phyloP scores from a whole-genome alignment of 2,329 filamentous ascomycete species.

The Fusarium papillatum region DNA sequence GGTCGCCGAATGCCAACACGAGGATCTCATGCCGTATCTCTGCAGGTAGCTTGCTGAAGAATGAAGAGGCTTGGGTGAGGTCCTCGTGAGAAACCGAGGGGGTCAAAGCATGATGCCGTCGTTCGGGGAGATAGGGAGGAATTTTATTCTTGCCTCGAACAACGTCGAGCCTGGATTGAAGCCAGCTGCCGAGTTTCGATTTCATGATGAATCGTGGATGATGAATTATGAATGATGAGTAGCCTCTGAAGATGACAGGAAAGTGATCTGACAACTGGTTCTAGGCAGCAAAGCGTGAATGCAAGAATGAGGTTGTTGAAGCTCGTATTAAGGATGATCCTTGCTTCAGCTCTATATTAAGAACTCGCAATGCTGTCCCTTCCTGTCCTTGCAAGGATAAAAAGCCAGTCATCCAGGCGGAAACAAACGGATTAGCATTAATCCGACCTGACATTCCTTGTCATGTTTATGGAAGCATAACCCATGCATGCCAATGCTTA shows the following conservation, averaged over 20 bases:
- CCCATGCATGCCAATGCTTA: neutral
- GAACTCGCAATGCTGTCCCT: neutral
- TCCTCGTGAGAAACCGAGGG: neutral
- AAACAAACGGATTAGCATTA: neutral
- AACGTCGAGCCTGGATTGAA: neutral
- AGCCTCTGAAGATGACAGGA: neutral
- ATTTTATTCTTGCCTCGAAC: neutral
- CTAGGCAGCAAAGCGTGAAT: neutral
- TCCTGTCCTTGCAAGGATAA: neutral
- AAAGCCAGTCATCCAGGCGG: neutral
- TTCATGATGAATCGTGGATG: neutral
- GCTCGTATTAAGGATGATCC: neutral
- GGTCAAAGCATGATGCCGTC: neutral
- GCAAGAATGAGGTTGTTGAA: neutral
- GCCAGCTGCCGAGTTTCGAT: neutral
- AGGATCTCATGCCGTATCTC: slow-evolving; percentile 1
- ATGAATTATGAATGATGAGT: neutral
- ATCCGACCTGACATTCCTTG: neutral
- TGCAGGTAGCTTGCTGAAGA: neutral
- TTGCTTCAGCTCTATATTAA: neutral
- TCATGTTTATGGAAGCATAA: neutral
- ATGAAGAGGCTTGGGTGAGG: neutral
- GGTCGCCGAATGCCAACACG: neutral
- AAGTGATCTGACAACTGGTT: neutral
- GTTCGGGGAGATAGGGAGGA: neutral